A percentile compares a stretch with the other conserved stretches of the same genome.
These are phyloP conservation scores for Rhodocollybia butyracea DNA, from an alignment of 768 basidiomycete genomes.

Conservation along the genomic window DNA sequence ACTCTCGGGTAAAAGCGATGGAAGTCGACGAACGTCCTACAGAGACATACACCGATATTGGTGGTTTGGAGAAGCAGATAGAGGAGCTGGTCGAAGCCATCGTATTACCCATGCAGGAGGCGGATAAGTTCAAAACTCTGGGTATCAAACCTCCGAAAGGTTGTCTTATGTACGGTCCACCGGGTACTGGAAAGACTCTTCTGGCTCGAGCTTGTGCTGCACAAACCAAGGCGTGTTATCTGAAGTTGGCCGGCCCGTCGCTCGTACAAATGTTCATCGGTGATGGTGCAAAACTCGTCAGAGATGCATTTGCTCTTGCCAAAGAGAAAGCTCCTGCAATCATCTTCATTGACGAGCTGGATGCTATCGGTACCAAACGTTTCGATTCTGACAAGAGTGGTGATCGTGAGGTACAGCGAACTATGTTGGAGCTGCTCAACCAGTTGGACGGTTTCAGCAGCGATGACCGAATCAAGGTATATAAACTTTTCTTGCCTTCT, in stretches of 20 bases:
- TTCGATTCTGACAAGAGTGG: conserved; percentile 99
- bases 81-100: conserved; percentile 98
- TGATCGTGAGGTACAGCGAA: conserved; percentile 98
- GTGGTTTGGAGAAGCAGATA: conserved; percentile 98
- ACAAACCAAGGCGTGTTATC: conserved; percentile 95
- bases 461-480: conserved; percentile 94
- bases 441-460: conserved; percentile 98
- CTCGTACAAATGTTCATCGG: conserved; percentile 99
- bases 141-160: conserved; percentile 98
- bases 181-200: conserved; percentile 97
- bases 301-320: conserved; percentile 96
- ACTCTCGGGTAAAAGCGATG: conserved; percentile 99
- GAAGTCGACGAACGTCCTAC: conserved; percentile 98
- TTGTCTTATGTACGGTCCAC: conserved; percentile 97
- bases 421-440: conserved; percentile 99
- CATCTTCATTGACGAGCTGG: conserved; percentile 97
- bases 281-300: conserved; percentile 97
- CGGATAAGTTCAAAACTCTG: conserved; percentile 97
- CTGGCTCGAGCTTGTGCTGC: conserved; percentile 97
- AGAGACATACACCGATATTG: conserved; percentile 96
- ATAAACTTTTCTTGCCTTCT: conserved; percentile 11
- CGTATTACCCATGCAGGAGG: conserved; percentile 97
- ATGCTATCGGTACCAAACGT: conserved; percentile 98
- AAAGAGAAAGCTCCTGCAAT: conserved; percentile 99
- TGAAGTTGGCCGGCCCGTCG: conserved; percentile 96